Percentiles rank a stretch among this genome's conserved stretches.
These are phyloP conservation scores for Pseudoturritis turrita DNA, from an alignment of 345 rosid genomes.

Conservation along the genomic window DNA sequence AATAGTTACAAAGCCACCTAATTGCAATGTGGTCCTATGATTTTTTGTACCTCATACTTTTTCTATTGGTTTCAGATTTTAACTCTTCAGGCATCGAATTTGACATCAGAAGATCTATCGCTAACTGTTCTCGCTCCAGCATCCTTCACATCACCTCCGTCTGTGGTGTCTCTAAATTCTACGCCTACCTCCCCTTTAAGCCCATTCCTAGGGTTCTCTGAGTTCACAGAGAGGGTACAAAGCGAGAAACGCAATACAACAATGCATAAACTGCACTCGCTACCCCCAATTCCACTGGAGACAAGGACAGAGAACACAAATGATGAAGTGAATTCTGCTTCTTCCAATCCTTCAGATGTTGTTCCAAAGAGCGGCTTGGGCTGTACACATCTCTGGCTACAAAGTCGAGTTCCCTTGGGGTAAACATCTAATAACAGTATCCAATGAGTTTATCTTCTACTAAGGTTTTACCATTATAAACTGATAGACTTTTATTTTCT, in stretches of 20 bases:
- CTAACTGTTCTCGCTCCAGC: constrained; percentile 92
- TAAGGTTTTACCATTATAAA: not conserved
- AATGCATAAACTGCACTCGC: constrained; percentile 32
- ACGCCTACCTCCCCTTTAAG: constrained; percentile 62
- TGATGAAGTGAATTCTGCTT: constrained; percentile 33
- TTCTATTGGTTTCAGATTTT: constrained; percentile 60
- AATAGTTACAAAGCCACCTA: not conserved
- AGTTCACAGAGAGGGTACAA: constrained; percentile 48
- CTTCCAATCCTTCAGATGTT: constrained; percentile 55
- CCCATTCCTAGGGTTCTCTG: constrained; percentile 59
- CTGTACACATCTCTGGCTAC: constrained; percentile 93
- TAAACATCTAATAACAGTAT: constrained; percentile 31
- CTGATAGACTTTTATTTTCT: constrained; percentile 18
- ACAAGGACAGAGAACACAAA: constrained; percentile 31
- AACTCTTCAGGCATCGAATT: constrained; percentile 91
- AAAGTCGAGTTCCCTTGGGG: constrained; percentile 99
- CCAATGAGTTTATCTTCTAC: not conserved
- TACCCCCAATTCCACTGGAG: constrained; percentile 31
- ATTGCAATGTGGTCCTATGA: not conserved
- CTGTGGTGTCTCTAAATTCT: constrained; percentile 77
- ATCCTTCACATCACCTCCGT: constrained; percentile 81
- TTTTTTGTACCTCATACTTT: constrained; percentile 4
- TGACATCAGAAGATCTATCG: constrained; percentile 85
- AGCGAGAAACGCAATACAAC: constrained; percentile 34
- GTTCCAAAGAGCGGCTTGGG: constrained; percentile 65